Base-by-base conservation (phyloP, 2,329 filamentous ascomycete genomes). In the Arthrobotrys conoides region DNA sequence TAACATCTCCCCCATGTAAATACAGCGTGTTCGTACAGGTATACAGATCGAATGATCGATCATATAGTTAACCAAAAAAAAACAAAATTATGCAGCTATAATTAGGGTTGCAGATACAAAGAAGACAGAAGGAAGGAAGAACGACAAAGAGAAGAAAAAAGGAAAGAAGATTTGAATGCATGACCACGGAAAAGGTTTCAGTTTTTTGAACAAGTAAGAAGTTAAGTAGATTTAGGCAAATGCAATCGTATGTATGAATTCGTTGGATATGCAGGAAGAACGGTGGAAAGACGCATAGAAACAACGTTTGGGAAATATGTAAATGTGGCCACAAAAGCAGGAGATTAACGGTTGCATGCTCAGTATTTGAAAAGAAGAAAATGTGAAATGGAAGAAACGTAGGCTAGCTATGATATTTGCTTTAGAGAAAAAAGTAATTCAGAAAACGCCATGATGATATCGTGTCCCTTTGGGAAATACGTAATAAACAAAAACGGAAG, bases 1-100 rank as follows among this genome's bases (percentile, higher is more conserved):
- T 44, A 41, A 61, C 14, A 33, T 61, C 38, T 8, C 57, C 57
- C 33, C 57, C 57, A 61, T 61, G 57, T 61, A 61, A 61, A 61
- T 61, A 61, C 57, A 61, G 57, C 57, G 57, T 61, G 57, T 61
- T 44, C 57, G 20, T 30, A 30, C 27, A 30, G 27, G 6, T 30
- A n/a, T 61, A 61, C 55, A 61, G 33, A 24, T 61, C n/a, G 9
- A 30, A 18, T 22, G 36, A 61, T 24, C 12, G 20, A 12, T n/a
- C 41, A 61, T 18, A 51, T 30, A 30, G 6, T 6, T 3, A 30
- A 30, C 3, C 3, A 30, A 30, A 6, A 30, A 30, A 30, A 30
- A 30, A 30, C 27, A 22, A 12, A 0, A 66, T 33, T 44, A 33
- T 36, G 63, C 22, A 66, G 3, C 44, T 49, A 53, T 53, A 65